A percentile compares a stretch with the other conserved stretches of the same genome.
Evolutionary conservation across 2,329 filamentous ascomycete species (phyloP).

Genomic region (Metarhizium album): DNA sequence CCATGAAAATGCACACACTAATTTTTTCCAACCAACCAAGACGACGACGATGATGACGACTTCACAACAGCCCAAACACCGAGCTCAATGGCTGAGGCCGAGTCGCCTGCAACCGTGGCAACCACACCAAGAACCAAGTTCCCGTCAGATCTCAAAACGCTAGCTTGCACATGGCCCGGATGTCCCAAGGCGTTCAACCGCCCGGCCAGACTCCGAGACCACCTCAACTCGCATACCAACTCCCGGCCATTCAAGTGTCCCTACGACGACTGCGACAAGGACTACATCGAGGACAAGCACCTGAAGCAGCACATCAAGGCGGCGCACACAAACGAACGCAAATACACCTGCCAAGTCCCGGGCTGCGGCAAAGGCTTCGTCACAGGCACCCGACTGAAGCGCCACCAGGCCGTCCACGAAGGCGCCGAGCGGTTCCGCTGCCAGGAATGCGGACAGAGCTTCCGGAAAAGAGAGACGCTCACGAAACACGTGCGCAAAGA

Average conservation of each 20-base stretch:
- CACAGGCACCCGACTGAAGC: conserved; percentile 64
- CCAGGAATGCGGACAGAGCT: conserved; percentile 63
- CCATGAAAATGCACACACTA: not conserved
- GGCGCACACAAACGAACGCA: conserved; percentile 61
- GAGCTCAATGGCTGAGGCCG: conserved; percentile 20
- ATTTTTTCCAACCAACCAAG: not conserved
- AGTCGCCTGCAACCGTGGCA: conserved; percentile 21
- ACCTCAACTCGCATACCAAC: conserved; percentile 76
- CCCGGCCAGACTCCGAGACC: conserved; percentile 67
- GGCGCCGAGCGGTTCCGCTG: conserved; percentile 68
- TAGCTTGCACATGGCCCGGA: conserved; percentile 60
- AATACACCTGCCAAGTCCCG: conserved; percentile 59
- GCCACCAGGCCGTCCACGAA: conserved; percentile 66
- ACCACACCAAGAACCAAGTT: conserved; percentile 40
- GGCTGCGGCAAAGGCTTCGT: conserved; percentile 73
- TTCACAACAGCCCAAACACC: conserved; percentile 21
- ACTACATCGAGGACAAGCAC: conserved; percentile 79
- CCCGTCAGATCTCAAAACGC: conserved; percentile 65
- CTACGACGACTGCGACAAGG: conserved; percentile 63
- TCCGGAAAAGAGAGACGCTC: conserved; percentile 79
- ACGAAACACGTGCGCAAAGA: conserved; percentile 70
- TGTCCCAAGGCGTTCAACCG: conserved; percentile 84
- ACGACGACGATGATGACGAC: conserved; percentile 25
- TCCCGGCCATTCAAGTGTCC: conserved; percentile 70
- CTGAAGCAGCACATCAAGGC: conserved; percentile 77